Evolutionary conservation across 345 rosid species (phyloP), one percentile per base, ranked within the genome.

Genomic region (Lagerstroemia speciosa): DNA sequence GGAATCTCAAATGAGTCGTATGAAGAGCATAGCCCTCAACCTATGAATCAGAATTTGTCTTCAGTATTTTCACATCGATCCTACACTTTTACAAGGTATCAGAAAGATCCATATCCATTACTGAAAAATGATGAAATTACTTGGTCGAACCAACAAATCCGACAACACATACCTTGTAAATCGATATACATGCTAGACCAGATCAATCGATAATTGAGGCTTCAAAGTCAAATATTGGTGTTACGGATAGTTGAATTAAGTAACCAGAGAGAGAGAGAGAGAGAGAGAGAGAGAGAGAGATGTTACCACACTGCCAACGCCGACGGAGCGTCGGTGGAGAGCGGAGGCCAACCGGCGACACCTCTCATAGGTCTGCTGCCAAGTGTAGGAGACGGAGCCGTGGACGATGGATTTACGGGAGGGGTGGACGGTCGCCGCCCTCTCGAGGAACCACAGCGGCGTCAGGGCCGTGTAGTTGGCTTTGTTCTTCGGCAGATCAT

Each of bases 271-370:
- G 1, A n/a, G n/a, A n/a, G n/a, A n/a, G n/a, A n/a, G n/a, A n/a
- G n/a, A n/a, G n/a, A n/a, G n/a, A 57, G 53, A 58, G 20, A 1
- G 30, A 48, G 19, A 48, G 63, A 55, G 38, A 32, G 1, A 8
- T 20, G 29, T 26, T 78, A 93, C 98, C 92, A 95, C 86, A 69
- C 75, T 71, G 62, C 98, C 93, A 24, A 72, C 69, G 67, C 95
- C 95, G 76, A 93, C 32, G 60, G 89, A 84, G 71, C 71, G 90
- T 6, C n/a, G 70, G 67, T 75, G 69, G 68, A 94, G 89, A 62
- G 99, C 96, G 55, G 99, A 89, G 20, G 99, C 99, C 66, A 94
- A 73, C 9, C 87, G 86, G 33, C 93, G 89, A 79, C 97, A 91
- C 0, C 99, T 92, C 24, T 64, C 75, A 72, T 89, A 86, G 29